These are phyloP conservation scores for Cercospora zeina DNA, from an alignment of 2,329 filamentous ascomycete genomes.

Conservation along the genomic window DNA sequence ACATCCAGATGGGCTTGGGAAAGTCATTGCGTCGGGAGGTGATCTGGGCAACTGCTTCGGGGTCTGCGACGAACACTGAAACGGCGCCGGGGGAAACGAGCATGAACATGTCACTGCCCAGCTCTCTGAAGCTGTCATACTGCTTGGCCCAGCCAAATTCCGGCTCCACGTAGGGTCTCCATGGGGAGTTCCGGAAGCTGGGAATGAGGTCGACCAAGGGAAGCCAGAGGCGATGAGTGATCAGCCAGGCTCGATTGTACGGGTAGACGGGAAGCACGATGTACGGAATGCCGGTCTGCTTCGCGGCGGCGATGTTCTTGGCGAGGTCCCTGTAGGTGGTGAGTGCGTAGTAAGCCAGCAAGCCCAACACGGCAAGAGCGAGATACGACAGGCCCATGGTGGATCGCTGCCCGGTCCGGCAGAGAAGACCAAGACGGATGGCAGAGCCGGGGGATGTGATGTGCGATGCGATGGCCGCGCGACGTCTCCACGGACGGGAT, in stretches of 20 bases:
- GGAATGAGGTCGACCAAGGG: conserved; percentile 60
- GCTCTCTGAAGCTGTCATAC: conserved; percentile 58
- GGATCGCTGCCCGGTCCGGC: not conserved
- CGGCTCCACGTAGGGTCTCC: conserved; percentile 61
- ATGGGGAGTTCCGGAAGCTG: conserved; percentile 55
- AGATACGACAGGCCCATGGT: conserved; percentile 36
- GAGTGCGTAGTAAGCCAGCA: conserved; percentile 41
- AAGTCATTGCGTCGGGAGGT: conserved; percentile 68
- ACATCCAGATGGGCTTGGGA: conserved; percentile 64
- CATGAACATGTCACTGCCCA: conserved; percentile 64
- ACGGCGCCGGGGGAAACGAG: conserved; percentile 60
- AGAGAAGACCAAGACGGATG: conserved; percentile 16
- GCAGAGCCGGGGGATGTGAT: conserved; percentile 5
- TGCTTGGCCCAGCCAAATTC: conserved; percentile 62
- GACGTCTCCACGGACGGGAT: conserved; percentile 9
- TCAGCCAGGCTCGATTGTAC: conserved; percentile 57
- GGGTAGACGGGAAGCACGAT: conserved; percentile 48
- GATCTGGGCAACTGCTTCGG: conserved; percentile 66
- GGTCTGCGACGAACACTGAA: conserved; percentile 60
- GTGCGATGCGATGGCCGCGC: conserved; percentile 2
- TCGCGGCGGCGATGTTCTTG: conserved; percentile 48
- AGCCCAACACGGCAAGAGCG: conserved; percentile 34
- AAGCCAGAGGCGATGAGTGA: conserved; percentile 57
- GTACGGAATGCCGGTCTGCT: conserved; percentile 50
- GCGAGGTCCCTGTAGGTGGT: conserved; percentile 42